phyloP scores from a whole-genome alignment of 2,329 filamentous ascomycete genomes.

The Didymella lethalis region DNA sequence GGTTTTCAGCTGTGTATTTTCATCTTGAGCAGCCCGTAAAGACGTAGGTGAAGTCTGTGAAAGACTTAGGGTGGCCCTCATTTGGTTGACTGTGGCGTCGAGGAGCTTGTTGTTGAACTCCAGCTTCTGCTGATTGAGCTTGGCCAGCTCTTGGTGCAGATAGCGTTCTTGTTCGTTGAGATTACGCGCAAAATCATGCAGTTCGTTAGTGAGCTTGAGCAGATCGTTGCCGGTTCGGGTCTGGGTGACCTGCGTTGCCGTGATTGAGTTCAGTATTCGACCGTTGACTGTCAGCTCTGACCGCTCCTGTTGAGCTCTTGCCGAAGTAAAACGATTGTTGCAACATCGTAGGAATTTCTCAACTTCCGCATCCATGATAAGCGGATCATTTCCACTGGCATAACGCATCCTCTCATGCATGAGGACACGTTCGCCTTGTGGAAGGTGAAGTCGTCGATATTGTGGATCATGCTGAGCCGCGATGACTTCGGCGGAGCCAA shows the following conservation, averaged over 20 bases:
- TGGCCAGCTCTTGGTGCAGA: not conserved
- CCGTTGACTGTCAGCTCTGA: not conserved
- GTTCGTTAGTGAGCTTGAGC: not conserved
- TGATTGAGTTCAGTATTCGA: not conserved
- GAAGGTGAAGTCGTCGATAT: not conserved
- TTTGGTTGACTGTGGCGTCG: not conserved
- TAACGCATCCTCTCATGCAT: not conserved
- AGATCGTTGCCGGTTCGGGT: not conserved
- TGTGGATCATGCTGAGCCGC: not conserved
- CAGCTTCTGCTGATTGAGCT: not conserved
- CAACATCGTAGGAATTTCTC: not conserved
- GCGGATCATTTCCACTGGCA: not conserved
- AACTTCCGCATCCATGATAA: not conserved
- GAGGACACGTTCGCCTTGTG: not conserved
- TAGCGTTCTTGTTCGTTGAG: not conserved
- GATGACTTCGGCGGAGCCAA: not conserved
- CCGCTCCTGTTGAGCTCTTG: not conserved
- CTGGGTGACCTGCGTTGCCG: not conserved
- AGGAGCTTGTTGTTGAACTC: not conserved
- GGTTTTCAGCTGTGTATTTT: not conserved
- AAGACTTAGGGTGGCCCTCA: not conserved
- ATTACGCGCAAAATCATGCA: not conserved
- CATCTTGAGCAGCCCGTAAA: not conserved
- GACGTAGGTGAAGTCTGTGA: not conserved
- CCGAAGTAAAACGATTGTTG: not conserved